Evolutionary conservation across 805 yeast species (phyloP), one percentile per base, ranked within the genome.

Genomic region (Tetrapisispora pingtungensis): DNA sequence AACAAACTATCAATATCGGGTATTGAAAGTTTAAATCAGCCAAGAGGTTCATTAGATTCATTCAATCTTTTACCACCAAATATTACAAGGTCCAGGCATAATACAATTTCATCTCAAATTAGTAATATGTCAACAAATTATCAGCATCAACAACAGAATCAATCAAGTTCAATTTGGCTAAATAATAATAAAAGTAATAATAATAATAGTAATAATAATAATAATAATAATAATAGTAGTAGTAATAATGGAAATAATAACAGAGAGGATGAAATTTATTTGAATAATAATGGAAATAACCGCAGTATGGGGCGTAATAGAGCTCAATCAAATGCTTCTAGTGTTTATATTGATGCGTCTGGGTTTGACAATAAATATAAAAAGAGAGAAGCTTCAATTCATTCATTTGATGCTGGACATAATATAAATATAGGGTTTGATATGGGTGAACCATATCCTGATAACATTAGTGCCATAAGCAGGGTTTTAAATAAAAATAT

Each of bases 91-190:
- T 56, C 66, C 19, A 56, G 68, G 44, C 56, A 62, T 33, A 59
- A 62, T 41, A 64, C 68, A 4, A 55, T 59, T 32, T 55, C 61
- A 1, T 64, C 68, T 4, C 67, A 64, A 48, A 55, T 62, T 17
- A 62, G 67, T n/a, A 53, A 62, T 0, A 49, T 59, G 24, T 62
- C 67, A 14, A 57, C 58, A 10, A 46, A 55, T 7, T 49, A 48
- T 20, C 56, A 46, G 27, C 50, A 46, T 51, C 49, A 28, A 43
- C 55, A 34, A 30, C 24, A 8, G 7, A 24, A 32, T n/a, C 35
- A 36, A 22, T 18, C 27, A 8, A 27, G 40, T 20, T 28, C 36
- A 1, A 12, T 40, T 15, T 34, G 42, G 42, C 15, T 32, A 22
- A 41, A 35, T 32, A 41, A 39, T 36, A 50, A 46, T 35, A 41